Evolutionary conservation across 2,329 filamentous ascomycete genomes (phyloP), one percentile per base, ranked within the genome.

Genomic region (Endothia cerciana): DNA sequence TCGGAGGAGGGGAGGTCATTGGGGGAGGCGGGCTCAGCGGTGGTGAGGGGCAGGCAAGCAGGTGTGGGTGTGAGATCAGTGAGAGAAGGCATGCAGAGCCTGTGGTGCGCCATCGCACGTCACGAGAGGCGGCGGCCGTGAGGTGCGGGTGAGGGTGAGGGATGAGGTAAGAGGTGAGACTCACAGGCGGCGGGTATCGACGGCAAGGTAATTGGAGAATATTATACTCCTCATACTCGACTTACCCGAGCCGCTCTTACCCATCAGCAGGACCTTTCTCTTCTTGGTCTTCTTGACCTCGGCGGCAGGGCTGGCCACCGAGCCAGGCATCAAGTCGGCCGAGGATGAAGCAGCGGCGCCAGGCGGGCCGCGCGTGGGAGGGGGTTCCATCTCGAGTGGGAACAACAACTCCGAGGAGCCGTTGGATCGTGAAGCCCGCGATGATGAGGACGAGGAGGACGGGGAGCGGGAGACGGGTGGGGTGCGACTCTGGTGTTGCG

Each of bases 191-290:
- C 95, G 87, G 7, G 97, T 97, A 78, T 99, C 95, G 75, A 96
- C 93, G 65, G 95, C 95, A 70, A 98, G 94, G 77, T 97, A 98
- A 79, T 98, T 98, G 83, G 92, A 97, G 80, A 99, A 99, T 77
- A 99, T 97, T 75, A 99, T 98, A 74, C 91, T 95, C 70, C 95
- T 88, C 95, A 99, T 99, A 65, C 93, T 97, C 51, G 94, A 97
- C 80, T 99, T 99, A 64, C 95, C 95, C 0, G 94, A 97, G 63
- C 95, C 95, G 69, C 92, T 97, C 82, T 97, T 97, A 72, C 95
- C 95, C 95, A 94, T 94, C 69, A 94, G 82, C 60, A 94, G 83
- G 61, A 94, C 91, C 85, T 94, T 94, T 82, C 92, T 92, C 85
- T 94, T 94, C 83, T 93, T 92, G 73, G 87, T 86, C 72, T 89